Evolutionary conservation across 345 rosid species (phyloP), one percentile per base, ranked within the genome.

Genomic region (Nephelium lappaceum): DNA sequence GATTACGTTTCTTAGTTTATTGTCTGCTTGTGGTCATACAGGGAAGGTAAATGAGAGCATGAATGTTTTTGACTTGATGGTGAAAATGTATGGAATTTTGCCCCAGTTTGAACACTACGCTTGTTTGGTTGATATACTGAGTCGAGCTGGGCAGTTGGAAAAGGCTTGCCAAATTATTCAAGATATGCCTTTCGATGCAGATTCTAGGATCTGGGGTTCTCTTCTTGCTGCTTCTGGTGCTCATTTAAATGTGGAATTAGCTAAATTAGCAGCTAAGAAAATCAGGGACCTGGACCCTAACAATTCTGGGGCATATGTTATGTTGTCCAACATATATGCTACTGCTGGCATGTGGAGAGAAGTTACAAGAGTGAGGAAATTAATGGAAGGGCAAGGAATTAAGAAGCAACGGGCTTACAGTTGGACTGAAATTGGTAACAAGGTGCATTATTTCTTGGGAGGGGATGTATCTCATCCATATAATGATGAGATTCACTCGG

Each of bases 301-400:
- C 24, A 72, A 78, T 72, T 78, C 84, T 12, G 81, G 75, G 0
- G 77, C 68, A 39, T 81, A 78, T 67, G 80, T 84, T 70, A 53
- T 42, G 79, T 55, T 84, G 74, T 84, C 84, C 66, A 84, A 84
- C 16, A 78, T 84, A 61, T 78, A 84, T 84, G 86, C 86, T n/a
- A 77, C 80, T 8, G 73, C 82, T 65, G 86, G 84, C 27, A 81
- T 75, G 84, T 81, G 86, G 84, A 67, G 68, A 51, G 71, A 81
- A 49, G 84, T 84, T 36, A 71, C 70, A 24, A 78, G 75, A 81
- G 82, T 67, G 71, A 76, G 84, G 69, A 19, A 25, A 49, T 75
- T 78, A 41, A 84, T 84, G 86, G 80, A 78, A 81, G 68, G 76
- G 43, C 61, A 71, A 45, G 83, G 77, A 42, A 67, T 80, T 61